phyloP scores from a whole-genome alignment of 2,329 filamentous ascomycete genomes.

The Penicillium crustosum region DNA sequence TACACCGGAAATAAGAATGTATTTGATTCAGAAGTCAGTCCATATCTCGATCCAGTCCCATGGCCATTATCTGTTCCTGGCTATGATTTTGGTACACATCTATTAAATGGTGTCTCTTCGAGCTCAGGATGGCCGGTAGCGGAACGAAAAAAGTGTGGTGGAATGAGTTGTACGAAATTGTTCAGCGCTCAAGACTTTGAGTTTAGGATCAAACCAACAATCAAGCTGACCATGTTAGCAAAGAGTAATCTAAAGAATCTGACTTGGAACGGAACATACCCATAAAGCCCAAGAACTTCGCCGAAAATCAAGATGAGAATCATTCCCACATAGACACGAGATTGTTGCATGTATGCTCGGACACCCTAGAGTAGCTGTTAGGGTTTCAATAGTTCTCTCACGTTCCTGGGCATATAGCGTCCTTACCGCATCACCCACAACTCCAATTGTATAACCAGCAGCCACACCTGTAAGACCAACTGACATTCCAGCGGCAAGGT shows the following conservation, averaged over 20 bases:
- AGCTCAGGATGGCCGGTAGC: background rate
- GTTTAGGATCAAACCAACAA: constrained; percentile 91
- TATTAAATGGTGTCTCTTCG: background rate
- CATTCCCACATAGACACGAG: constrained; percentile 96
- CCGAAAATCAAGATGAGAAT: constrained; percentile 98
- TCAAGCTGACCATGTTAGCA: constrained; percentile 61
- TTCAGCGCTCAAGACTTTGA: constrained; percentile 56
- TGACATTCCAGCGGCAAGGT: constrained; percentile 83
- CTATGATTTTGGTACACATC: background rate
- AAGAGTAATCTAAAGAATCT: background rate
- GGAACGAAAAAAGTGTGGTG: background rate
- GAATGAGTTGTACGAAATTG: background rate
- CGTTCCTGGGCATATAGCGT: background rate
- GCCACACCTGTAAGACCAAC: constrained; percentile 91
- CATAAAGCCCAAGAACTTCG: constrained; percentile 94
- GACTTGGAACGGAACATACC: constrained; percentile 59
- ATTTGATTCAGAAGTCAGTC: background rate
- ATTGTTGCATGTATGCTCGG: constrained; percentile 93
- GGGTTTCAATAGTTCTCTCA: constrained; percentile 4
- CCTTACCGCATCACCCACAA: constrained; percentile 83
- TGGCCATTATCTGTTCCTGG: background rate
- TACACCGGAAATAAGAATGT: constrained; percentile 18
- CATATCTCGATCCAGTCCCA: background rate
- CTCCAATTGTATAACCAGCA: constrained; percentile 92
- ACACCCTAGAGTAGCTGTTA: constrained; percentile 60